Base-by-base conservation (phyloP, 2,329 filamentous ascomycete genomes). In the Phyllosticta citrichinensis region DNA sequence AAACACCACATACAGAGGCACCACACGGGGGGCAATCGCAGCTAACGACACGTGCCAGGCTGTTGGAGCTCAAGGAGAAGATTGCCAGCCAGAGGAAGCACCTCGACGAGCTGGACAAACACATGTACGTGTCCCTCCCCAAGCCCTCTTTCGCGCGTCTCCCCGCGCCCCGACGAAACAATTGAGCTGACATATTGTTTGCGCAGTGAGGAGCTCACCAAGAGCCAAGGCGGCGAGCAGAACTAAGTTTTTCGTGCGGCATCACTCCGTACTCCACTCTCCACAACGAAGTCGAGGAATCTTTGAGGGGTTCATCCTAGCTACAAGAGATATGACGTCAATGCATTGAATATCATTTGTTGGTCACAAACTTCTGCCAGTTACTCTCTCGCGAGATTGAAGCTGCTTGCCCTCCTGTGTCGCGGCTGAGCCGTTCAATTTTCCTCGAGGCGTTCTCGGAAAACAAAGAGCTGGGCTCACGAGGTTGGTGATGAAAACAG, bases 41-140 rank as follows among this genome's bases (percentile, higher is more conserved):
- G 17, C 27, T 57, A 20, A 57, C 55, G 14, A 54, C 9, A 10
- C 12, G n/a, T 30, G 1, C 40, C 63, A 83, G 81, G 71, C 87
- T 97, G 65, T 68, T 83, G 58, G 83, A 84, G 73, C 85, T 96
- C 69, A 87, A 84, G 69, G 75, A 78, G 65, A 84, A 83, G 74
- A 83, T 97, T 66, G 71, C 76, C 65, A 85, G 89, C 76, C 91
- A 96, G 80, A 85, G 89, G 75, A 78, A 85, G 67, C 90, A 96
- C 79, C 84, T 97, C 66, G 81, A 93, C 72, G 87, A 92, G 74
- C 85, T 97, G 64, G 86, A 91, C 70, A 83, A 88, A 71, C 89
- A 95, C 82, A 91, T 96, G 90, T 94, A 78, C 72, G 87, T 77
- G 55, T 30, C 65, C 63, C 35, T 25, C 33, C 57, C 12, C 20